A percentile compares a stretch with the other conserved stretches of the same genome.
These are phyloP conservation scores for Talaromyces proteolyticus DNA, from an alignment of 495 filamentous ascomycete species.

Conservation along the genomic window DNA sequence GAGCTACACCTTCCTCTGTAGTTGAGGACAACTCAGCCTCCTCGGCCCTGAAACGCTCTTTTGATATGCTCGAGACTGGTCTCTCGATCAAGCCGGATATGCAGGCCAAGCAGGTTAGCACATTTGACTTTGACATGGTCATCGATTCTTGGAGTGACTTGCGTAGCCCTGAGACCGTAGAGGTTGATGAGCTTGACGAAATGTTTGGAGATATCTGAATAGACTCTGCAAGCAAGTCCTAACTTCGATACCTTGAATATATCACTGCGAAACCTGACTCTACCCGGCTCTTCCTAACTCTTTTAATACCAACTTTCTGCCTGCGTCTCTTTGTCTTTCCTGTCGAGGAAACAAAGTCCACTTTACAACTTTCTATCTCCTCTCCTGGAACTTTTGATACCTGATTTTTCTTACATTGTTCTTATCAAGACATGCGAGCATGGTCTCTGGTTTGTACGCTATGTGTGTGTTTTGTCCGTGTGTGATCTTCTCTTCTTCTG, in stretches of 20 bases:
- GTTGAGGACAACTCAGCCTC: constrained; percentile 23
- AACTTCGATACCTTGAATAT: no score
- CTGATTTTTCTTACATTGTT: background rate
- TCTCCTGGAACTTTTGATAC: background rate
- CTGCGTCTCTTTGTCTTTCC: no score
- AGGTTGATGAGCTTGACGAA: constrained; percentile 88
- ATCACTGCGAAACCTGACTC: no score
- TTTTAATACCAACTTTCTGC: no score
- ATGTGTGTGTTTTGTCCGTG: background rate
- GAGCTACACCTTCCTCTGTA: constrained; percentile 5
- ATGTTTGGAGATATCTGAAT: constrained; percentile 56
- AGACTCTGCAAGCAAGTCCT: background rate
- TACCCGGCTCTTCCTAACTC: no score
- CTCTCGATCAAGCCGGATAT: constrained; percentile 43
- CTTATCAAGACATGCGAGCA: background rate
- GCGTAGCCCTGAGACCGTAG: constrained; percentile 80
- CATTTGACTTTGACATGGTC: constrained; percentile 21
- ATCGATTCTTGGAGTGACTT: constrained; percentile 54
- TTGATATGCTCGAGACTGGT: constrained; percentile 42
- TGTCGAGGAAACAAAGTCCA: background rate
- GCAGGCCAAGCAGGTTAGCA: background rate
- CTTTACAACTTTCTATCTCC: background rate
- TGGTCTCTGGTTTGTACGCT: background rate
- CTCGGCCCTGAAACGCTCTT: constrained; percentile 33
- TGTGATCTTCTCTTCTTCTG: background rate